These are phyloP conservation scores for Candida railenensis DNA, from an alignment of 805 yeast genomes.

Conservation along the genomic window DNA sequence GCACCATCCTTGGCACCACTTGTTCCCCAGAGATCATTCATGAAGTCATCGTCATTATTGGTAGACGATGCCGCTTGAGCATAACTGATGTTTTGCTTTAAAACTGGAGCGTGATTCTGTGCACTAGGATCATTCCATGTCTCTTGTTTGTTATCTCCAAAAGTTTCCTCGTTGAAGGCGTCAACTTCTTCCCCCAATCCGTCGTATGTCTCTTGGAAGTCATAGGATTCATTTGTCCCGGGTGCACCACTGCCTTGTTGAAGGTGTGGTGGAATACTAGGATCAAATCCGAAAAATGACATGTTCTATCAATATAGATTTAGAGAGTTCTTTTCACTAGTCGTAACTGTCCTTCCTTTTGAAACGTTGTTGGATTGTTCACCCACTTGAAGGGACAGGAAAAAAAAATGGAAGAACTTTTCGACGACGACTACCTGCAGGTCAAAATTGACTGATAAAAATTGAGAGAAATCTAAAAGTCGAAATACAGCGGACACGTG, in stretches of 20 bases:
- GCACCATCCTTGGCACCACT: slow-evolving; percentile 19
- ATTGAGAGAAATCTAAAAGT: too few relatives aligned
- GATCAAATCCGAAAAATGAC: slow-evolving; percentile 70
- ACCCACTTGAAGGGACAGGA: too few relatives aligned
- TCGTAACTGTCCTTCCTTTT: too few relatives aligned
- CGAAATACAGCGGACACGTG: not conserved
- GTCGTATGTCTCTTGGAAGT: slow-evolving; percentile 82
- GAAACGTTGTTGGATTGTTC: too few relatives aligned
- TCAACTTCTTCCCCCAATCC: slow-evolving; percentile 69
- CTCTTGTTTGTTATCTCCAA: slow-evolving; percentile 45
- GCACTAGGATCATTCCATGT: slow-evolving; percentile 15
- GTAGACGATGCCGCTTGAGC: slow-evolving; percentile 39
- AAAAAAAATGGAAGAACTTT: not conserved
- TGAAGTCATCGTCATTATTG: slow-evolving; percentile 43
- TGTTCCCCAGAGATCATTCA: slow-evolving; percentile 46
- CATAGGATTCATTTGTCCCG: slow-evolving; percentile 42
- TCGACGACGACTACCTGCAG: slow-evolving; percentile 3
- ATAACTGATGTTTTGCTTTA: slow-evolving; percentile 30
- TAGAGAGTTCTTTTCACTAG: not conserved
- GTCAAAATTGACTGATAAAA: slow-evolving; percentile 1
- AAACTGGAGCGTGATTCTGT: slow-evolving; percentile 20
- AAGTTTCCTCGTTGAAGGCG: slow-evolving; percentile 77
- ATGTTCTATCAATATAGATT: slow-evolving; percentile 24
- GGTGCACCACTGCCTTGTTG: slow-evolving; percentile 9
- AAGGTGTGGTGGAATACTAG: slow-evolving; percentile 38